Evolutionary conservation across 2,329 filamentous ascomycete species (phyloP), one percentile per base, ranked within the genome.

Genomic region (Diplodia sapinea): DNA sequence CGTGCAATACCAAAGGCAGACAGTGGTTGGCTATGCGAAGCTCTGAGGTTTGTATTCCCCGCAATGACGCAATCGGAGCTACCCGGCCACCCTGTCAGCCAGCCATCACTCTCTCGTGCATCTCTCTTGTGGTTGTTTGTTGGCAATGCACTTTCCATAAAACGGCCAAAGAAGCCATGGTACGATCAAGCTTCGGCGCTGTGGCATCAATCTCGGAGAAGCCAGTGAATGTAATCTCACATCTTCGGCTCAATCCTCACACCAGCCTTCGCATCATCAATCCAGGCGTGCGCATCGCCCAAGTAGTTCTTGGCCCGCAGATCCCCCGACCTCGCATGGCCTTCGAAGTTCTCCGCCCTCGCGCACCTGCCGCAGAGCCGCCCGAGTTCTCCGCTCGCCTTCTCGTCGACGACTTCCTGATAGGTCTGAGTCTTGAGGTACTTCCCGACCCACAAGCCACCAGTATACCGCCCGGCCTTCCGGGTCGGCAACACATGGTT

Each of bases 361-460:
- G 84, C 81, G 17, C 82, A 79, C 1, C 84, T 74, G 1, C 82
- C 83, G 70, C 84, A 86, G 1, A 86, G 74, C 4, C 76, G 72
- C 0, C 84, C 84, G 4, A 86, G 75, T 68, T 83, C 74, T 0
- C 81, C 84, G 71, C 82, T 85, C 13, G 80, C 81, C 61, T 81
- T 73, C 3, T 76, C 72, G 4, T 74, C 74, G 1, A 72, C 75
- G 0, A 86, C 83, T 68, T 85, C 83, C 70, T 86, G 84, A 70
- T 86, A 86, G 0, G 84, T 86, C n/a, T 80, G 76, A 0, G 83
- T 86, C 40, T 80, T 78, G 17, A 86, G 74, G 69, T 79, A 86
- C 72, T 86, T 86, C n/a, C 84, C 83, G 2, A 86, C 84, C 84
- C 84, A 86, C 3, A 86, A 76, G 1, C 84, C 84, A 2, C 84